phyloP scores from a whole-genome alignment of 148 eudicot genomes.

The Arbutus unedo region DNA sequence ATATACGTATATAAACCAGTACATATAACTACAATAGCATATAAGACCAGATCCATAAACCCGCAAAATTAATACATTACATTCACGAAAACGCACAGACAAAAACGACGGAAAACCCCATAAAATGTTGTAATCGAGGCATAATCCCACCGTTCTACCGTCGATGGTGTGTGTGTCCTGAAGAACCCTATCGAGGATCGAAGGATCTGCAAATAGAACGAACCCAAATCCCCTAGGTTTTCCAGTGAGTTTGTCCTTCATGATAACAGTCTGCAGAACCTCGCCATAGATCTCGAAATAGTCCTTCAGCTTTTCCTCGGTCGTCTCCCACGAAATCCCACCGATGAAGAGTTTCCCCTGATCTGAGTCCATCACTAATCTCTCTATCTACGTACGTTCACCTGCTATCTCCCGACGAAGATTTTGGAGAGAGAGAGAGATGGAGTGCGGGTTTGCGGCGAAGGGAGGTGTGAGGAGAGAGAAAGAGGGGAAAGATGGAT shows the following conservation, averaged over 20 bases:
- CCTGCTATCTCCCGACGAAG: not conserved
- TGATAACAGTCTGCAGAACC: constrained; percentile 65
- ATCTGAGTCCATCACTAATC: constrained; percentile 69
- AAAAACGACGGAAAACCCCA: not conserved
- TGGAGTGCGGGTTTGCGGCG: not conserved
- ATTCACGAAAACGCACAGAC: not conserved
- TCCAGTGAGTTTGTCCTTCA: constrained; percentile 71
- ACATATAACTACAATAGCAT: not conserved
- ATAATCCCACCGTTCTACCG: constrained; percentile 61
- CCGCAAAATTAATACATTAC: not conserved
- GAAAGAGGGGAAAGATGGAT: not conserved
- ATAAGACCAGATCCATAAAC: not conserved
- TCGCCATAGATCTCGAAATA: constrained; percentile 73
- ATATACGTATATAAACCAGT: not conserved
- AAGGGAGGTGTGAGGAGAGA: not conserved
- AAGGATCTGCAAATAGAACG: constrained; percentile 80
- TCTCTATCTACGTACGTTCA: not conserved
- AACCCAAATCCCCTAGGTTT: constrained; percentile 90
- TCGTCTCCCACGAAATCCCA: constrained; percentile 91
- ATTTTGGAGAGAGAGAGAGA: constrained; percentile 11
- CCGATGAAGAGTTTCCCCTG: constrained; percentile 91
- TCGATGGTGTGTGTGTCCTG: constrained; percentile 73
- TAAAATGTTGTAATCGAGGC: not conserved
- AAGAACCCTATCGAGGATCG: constrained; percentile 70
- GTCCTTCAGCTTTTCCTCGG: constrained; percentile 68